Percentiles rank a stretch among this genome's conserved stretches.
phyloP scores from a whole-genome alignment of 257 asterid genomes.

The Misopates orontium region DNA sequence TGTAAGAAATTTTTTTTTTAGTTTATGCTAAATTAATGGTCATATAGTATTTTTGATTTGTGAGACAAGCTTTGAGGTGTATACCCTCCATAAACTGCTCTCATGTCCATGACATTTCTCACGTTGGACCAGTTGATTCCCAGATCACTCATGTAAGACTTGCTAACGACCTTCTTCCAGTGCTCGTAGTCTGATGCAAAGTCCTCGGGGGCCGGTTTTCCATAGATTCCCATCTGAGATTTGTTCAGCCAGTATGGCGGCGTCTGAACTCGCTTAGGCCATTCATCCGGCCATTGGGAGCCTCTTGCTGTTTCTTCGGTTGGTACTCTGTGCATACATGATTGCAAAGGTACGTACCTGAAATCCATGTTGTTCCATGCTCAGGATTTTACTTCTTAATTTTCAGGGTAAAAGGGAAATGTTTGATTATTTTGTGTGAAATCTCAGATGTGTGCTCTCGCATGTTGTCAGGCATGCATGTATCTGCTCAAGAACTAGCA shows the following conservation, averaged over 20 bases:
- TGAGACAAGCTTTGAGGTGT: slow-evolving; percentile 15
- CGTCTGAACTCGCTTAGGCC: slow-evolving; percentile 69
- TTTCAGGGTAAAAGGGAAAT: too few species aligned
- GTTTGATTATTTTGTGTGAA: background rate
- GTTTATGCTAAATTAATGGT: slow-evolving; percentile 7
- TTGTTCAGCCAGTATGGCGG: slow-evolving; percentile 79
- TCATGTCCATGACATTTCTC: slow-evolving; percentile 86
- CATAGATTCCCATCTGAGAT: slow-evolving; percentile 72
- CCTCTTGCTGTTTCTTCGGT: slow-evolving; percentile 63
- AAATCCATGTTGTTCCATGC: slow-evolving; percentile 20
- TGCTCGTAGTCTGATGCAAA: slow-evolving; percentile 63
- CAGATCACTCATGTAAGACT: slow-evolving; percentile 54
- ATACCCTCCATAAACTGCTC: slow-evolving; percentile 94
- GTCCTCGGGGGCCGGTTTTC: slow-evolving; percentile 84
- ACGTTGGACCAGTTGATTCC: slow-evolving; percentile 79
- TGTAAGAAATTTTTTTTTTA: slow-evolving; percentile 33
- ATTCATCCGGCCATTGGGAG: slow-evolving; percentile 85
- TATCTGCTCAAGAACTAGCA: background rate
- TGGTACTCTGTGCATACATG: slow-evolving; percentile 75
- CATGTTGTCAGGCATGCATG: background rate
- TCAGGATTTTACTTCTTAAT: background rate
- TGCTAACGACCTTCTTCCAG: slow-evolving; percentile 66
- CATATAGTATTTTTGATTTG: background rate
- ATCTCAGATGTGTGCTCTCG: slow-evolving; percentile 6
- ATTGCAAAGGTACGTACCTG: slow-evolving; percentile 82